phyloP scores from a whole-genome alignment of 352 stramenopile species.

The Sclerospora graminicola region DNA sequence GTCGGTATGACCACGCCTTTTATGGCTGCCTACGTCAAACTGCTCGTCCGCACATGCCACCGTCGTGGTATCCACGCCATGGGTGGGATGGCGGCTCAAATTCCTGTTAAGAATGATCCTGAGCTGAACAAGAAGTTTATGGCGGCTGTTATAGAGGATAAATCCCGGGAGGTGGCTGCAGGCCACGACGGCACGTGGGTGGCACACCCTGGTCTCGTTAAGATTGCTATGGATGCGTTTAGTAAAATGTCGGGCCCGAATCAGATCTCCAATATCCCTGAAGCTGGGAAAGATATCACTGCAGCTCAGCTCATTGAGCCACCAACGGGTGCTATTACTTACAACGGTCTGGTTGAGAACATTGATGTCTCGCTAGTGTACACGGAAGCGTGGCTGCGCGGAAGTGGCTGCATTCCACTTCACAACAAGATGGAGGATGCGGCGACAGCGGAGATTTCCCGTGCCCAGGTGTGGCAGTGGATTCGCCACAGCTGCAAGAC shows the following conservation, averaged over 20 bases:
- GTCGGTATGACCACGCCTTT: slow-evolving; percentile 93
- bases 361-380: slow-evolving; percentile 91
- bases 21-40: slow-evolving; percentile 92
- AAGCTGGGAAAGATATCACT: slow-evolving; percentile 46
- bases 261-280: slow-evolving; percentile 75
- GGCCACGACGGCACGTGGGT: slow-evolving; percentile 96
- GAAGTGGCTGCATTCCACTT: slow-evolving; percentile 89
- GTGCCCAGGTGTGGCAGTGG: slow-evolving; percentile 93
- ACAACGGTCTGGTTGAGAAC: slow-evolving; percentile 79
- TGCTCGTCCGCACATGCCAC: slow-evolving; percentile 93
- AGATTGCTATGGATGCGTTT: slow-evolving; percentile 89
- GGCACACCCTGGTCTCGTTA: slow-evolving; percentile 90
- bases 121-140: slow-evolving; percentile 86
- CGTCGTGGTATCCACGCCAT: slow-evolving; percentile 92
- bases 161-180: slow-evolving; percentile 82
- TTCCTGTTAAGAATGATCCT: slow-evolving; percentile 91
- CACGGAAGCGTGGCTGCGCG: slow-evolving; percentile 90
- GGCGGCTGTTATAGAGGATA: slow-evolving; percentile 85
- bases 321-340: slow-evolving; percentile 69
- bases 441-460: slow-evolving; percentile 90
- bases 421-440: slow-evolving; percentile 95
- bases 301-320: slow-evolving; percentile 54
- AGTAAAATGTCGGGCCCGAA: slow-evolving; percentile 90
- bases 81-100: slow-evolving; percentile 95
- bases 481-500: slow-evolving; percentile 60